A percentile compares a stretch with the other conserved stretches of the same genome.
Conservation (phyloP, 352 stramenopile genomes). For the Globisporangium echinulatum region DNA sequence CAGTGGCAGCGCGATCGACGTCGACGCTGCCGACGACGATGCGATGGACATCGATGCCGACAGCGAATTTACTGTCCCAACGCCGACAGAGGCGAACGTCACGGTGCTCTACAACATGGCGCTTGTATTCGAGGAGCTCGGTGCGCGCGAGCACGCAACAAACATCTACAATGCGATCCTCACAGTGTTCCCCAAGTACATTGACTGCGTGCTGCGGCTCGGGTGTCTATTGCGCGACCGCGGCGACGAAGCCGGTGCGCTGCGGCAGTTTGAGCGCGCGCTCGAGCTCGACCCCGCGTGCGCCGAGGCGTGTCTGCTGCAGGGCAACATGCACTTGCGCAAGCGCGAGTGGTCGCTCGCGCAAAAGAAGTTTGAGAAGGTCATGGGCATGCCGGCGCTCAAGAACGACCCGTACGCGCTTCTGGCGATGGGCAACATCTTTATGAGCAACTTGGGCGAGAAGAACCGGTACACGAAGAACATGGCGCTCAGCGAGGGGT, state of each 20-base stretch:
- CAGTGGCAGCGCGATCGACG: conserved; percentile 14
- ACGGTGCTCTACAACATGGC: conserved; percentile 96
- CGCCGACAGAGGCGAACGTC: conserved; percentile 71
- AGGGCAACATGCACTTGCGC: conserved; percentile 94
- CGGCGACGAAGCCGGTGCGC: conserved; percentile 84
- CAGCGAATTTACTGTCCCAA: conserved; percentile 28
- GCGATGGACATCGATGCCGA: conserved; percentile 28
- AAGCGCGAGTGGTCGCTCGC: conserved; percentile 94
- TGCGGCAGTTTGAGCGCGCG: conserved; percentile 92
- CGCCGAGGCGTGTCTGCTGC: conserved; percentile 90
- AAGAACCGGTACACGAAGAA: conserved; percentile 95
- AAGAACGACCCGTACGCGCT: conserved; percentile 96
- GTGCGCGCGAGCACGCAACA: conserved; percentile 85
- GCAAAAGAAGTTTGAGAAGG: conserved; percentile 90
- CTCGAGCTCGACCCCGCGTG: conserved; percentile 88
- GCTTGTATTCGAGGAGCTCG: conserved; percentile 91
- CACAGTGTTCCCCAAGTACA: conserved; percentile 90
- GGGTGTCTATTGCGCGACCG: conserved; percentile 93
- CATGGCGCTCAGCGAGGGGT: conserved; percentile 91
- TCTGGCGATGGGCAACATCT: conserved; percentile 97
- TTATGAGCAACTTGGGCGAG: conserved; percentile 96
- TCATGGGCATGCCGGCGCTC: conserved; percentile 93
- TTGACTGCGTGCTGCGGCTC: conserved; percentile 91
- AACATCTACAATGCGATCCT: conserved; percentile 93
- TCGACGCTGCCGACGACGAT: conserved; percentile 25